Conservation (phyloP, 768 basidiomycete species). For the Pisolithus microcarpus region DNA sequence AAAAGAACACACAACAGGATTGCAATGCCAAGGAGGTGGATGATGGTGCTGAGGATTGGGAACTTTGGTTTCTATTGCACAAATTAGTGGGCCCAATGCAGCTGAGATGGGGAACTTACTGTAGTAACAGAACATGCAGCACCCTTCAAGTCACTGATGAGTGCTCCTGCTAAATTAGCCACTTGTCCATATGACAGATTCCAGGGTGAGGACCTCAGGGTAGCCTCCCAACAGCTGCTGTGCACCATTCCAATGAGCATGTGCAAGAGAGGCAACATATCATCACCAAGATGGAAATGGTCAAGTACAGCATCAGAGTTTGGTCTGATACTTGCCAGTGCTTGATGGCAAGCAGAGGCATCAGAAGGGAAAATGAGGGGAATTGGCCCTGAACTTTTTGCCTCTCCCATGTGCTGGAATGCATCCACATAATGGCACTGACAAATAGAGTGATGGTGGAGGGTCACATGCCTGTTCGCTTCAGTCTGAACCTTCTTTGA, state of each 20-base stretch:
- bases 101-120: not conserved
- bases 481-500: too few species aligned
- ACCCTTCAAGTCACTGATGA: not conserved
- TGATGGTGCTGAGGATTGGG: not conserved
- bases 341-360: too few species aligned
- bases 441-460: too few species aligned
- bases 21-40: not conserved
- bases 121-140: not conserved
- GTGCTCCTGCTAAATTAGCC: not conserved
- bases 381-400: too few species aligned
- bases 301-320: not conserved
- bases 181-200: constrained; percentile 1
- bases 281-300: not conserved
- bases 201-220: not conserved
- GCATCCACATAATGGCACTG: too few species aligned
- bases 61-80: not conserved
- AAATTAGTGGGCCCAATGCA: not conserved
- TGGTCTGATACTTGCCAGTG: too few species aligned
- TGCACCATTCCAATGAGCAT: not conserved
- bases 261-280: not conserved
- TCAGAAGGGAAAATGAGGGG: too few species aligned
- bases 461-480: too few species aligned
- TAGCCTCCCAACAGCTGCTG: constrained; percentile 1
- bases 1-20: not conserved
- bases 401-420: too few species aligned